Conservation (phyloP, 345 rosid genomes). For the Brassica napus region DNA sequence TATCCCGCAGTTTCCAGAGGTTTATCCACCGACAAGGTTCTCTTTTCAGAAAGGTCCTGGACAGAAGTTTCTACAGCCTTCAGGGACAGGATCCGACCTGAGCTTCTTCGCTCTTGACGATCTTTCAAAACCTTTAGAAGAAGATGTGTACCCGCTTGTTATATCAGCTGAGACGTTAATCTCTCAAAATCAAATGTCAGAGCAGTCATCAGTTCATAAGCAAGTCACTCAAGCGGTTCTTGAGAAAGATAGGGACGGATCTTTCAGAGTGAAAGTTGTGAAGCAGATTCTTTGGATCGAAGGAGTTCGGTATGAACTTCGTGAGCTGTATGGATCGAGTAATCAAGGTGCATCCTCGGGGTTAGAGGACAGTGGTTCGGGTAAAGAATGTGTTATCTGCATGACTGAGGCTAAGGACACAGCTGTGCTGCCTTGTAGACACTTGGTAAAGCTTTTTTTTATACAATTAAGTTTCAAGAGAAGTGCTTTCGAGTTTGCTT, state of each 20-base stretch:
- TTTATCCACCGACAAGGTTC: conserved; percentile 55
- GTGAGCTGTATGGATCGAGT: conserved; percentile 71
- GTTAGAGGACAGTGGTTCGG: conserved; percentile 61
- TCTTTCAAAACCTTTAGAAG: conserved; percentile 69
- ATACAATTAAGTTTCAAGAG: neutral
- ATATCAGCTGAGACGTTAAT: conserved; percentile 67
- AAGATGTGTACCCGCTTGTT: conserved; percentile 84
- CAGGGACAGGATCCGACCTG: conserved; percentile 78
- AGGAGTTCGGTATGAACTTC: conserved; percentile 80
- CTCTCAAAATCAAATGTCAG: conserved; percentile 35
- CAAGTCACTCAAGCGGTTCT: conserved; percentile 85
- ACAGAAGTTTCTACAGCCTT: conserved; percentile 70
- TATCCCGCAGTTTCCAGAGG: conserved; percentile 73
- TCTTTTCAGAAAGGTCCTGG: conserved; percentile 72
- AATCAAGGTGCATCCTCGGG: conserved; percentile 45
- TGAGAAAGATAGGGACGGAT: conserved; percentile 49
- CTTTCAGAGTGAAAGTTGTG: conserved; percentile 63
- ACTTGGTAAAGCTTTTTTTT: conserved; percentile 57
- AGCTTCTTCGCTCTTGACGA: conserved; percentile 81
- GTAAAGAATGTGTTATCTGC: conserved; percentile 92
- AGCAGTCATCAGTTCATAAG: conserved; percentile 51
- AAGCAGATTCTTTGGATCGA: conserved; percentile 86
- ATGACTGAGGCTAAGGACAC: conserved; percentile 92
- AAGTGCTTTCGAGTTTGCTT: neutral
- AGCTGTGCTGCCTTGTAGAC: conserved; percentile 83